These are phyloP conservation scores for Fusarium sterilihyphosum DNA, from an alignment of 2,329 filamentous ascomycete species.

Conservation along the genomic window DNA sequence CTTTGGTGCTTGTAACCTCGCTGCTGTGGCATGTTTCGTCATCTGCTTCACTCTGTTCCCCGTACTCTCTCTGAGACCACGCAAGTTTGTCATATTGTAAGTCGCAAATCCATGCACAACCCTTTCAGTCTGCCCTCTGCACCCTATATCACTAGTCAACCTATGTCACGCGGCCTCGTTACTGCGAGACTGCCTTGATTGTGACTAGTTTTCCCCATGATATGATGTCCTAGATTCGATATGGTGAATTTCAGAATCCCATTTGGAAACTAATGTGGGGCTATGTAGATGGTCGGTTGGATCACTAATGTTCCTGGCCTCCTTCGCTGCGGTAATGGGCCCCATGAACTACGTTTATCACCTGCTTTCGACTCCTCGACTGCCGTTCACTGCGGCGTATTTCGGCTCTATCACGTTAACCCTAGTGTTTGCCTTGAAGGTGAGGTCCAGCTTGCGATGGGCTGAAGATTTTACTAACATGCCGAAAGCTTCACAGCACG, in stretches of 20 bases:
- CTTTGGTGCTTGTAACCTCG: conserved; percentile 90
- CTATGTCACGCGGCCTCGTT: conserved; percentile 25
- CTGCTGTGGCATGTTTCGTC: conserved; percentile 90
- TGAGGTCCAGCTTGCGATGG: conserved; percentile 63
- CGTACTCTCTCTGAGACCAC: conserved; percentile 79
- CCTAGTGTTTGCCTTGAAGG: conserved; percentile 90
- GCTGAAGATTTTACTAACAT: conserved; percentile 15
- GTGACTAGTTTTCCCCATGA: conserved; percentile 29
- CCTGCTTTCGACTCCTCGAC: conserved; percentile 81
- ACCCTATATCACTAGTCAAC: conserved; percentile 20
- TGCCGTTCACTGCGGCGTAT: conserved; percentile 94
- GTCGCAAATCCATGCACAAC: conserved; percentile 55
- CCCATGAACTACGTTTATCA: conserved; percentile 85
- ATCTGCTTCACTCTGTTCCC: conserved; percentile 93
- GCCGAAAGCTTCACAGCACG: conserved; percentile 78
- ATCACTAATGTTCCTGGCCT: conserved; percentile 87
- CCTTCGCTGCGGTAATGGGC: conserved; percentile 95
- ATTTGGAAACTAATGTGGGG: conserved; percentile 40
- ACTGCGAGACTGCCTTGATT: conserved; percentile 5
- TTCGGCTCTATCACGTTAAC: conserved; percentile 93
- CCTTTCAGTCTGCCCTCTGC: conserved; percentile 1
- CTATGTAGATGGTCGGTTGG: conserved; percentile 88
- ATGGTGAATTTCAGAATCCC: conserved; percentile 28
- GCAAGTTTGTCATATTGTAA: conserved; percentile 98
- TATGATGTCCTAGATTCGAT: conserved; percentile 22